Percentiles rank a stretch among this genome's conserved stretches.
These are phyloP conservation scores for Melastoma malabathricum DNA, from an alignment of 345 rosid genomes.

Conservation along the genomic window DNA sequence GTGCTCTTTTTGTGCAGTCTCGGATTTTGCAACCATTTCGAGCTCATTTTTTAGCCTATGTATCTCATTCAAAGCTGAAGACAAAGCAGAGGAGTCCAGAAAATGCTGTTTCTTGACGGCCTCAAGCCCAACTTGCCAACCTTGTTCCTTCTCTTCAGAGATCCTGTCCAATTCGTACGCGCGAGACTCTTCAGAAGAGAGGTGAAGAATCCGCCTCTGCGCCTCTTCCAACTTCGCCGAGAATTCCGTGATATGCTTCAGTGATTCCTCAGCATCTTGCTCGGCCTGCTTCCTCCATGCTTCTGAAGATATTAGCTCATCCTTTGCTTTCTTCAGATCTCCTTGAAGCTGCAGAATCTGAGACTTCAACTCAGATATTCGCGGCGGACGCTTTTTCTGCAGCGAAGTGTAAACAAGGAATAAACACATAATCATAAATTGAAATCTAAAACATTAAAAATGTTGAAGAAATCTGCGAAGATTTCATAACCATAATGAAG, in stretches of 20 bases:
- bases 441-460: neutral
- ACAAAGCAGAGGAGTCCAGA: conserved; percentile 35
- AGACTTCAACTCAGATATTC: conserved; percentile 65
- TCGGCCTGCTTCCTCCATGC: conserved; percentile 59
- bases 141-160: conserved; percentile 35
- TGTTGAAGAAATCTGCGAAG: neutral
- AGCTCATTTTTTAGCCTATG: conserved; percentile 56
- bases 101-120: conserved; percentile 43
- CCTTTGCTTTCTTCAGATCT: conserved; percentile 77
- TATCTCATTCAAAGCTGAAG: conserved; percentile 59
- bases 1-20: conserved; percentile 35
- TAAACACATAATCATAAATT: neutral
- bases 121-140: conserved; percentile 42
- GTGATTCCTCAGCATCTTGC: conserved; percentile 66
- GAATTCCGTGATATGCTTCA: conserved; percentile 40
- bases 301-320: conserved; percentile 49
- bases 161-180: conserved; percentile 23
- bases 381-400: conserved; percentile 84
- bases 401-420: conserved; percentile 11
- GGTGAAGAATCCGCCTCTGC: conserved; percentile 36
- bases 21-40: conserved; percentile 49
- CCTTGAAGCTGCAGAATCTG: conserved; percentile 64
- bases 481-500: no score
- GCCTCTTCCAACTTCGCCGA: conserved; percentile 52
- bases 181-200: conserved; percentile 39